Evolutionary conservation across 352 stramenopile genomes (phyloP), one percentile per base, ranked within the genome.

Genomic region (Phytophthora uliginosa): DNA sequence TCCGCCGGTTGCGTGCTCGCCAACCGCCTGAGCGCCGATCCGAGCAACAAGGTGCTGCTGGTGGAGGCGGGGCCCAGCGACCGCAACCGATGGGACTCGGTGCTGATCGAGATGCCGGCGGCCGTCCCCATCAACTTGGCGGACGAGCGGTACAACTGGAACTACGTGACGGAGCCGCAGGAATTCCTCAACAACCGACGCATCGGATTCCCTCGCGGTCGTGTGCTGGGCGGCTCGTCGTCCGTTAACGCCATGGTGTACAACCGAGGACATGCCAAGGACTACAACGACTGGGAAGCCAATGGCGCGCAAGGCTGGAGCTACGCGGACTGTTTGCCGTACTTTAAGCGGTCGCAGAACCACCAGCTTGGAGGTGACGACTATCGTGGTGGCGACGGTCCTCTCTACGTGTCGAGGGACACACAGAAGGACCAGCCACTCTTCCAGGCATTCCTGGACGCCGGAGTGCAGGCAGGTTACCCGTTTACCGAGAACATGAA

Each of bases 211-310:
- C 91, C 89, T 3, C 83, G 91, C 24, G 91, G 91, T 38, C 88
- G 90, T 47, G 90, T 97, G 56, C 87, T 97, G 22, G 91, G 91
- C 12, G 91, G 91, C 13, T 96, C 89, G 13, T 96, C 89, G 13
- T 96, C 88, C 28, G 74, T 97, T 45, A 97, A 97, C 34, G 90
- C 89, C 31, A 97, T 97, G 90, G 83, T 97, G 10, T 97, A 97
- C 84, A 92, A 91, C 61, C 86, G 90, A 20, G 90, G 90, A 1
- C 87, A 97, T 63, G 87, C 89, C 6, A 78, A 87, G 55, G 90
- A 97, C 78, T 97, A 96, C 73, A 78, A 97, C 66, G 86, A 94
- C 63, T 97, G 90, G 90, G 71, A 91, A 24, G 47, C 66, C 8
- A 89, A 77, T 26, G 88, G 89, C 34, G 88, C 88, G 24, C 66